Evolutionary conservation across 352 stramenopile species (phyloP), one percentile per base, ranked within the genome.

Genomic region (Globisporangium spinosum): DNA sequence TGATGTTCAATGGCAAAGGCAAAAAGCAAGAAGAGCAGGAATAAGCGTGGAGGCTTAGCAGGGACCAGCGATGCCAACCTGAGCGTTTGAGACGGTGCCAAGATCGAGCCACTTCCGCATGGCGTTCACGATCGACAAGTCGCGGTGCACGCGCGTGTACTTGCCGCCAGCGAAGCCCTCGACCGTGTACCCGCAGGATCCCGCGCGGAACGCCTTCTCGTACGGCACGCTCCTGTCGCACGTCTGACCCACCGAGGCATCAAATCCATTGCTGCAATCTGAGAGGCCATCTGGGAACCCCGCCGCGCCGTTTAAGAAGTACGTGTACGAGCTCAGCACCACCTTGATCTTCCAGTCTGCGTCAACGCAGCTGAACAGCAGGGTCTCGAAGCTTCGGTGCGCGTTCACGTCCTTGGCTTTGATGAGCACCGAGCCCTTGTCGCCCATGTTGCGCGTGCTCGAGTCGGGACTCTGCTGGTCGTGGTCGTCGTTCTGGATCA

Each of bases 401-500:
- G 54, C 67, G 8, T n/a, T 62, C 6, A 89, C 80, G 58, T 87
- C 62, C 57, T 82, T 78, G 40, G 75, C 73, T 56, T 82, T 83
- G 49, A 93, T 67, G 12, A 91, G 68, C 0, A 93, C 69, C 2
- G 78, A 90, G 2, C 83, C 84, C 34, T 76, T 69, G 51, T 78
- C 69, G 0, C 76, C 72, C 84, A 93, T 93, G 38, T 85, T 71
- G 4, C 84, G 80, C 17, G 81, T 74, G 1, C 61, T 75, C 8
- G 78, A 89, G 20, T 78, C 83, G 0, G 74, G 70, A 53, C 69
- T 74, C 58, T 93, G 81, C 63, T 93, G 85, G 71, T 93, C 85
- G 65, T 87, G 78, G 66, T 91, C 83, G 35, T 91, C 85, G 67
- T 91, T 93, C 64, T 93, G 85, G 9, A 93, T 74, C 49, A 89